Evolutionary conservation across 345 rosid genomes (phyloP).

Genomic region (Tarenaya hassleriana): DNA sequence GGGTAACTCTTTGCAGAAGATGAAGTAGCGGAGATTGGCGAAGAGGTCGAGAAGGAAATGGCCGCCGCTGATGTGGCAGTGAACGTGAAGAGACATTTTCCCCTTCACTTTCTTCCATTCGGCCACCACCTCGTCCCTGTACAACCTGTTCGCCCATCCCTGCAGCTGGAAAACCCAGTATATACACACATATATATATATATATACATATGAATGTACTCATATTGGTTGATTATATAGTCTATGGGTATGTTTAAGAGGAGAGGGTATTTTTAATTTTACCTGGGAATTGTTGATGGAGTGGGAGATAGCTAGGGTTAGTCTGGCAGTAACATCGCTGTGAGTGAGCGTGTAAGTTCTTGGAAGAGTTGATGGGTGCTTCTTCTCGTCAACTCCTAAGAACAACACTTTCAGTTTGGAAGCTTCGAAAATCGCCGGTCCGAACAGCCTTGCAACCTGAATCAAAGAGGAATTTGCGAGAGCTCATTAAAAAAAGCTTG

Average conservation of each 20-base stretch:
- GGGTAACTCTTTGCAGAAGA: constrained; percentile 81
- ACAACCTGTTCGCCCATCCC: constrained; percentile 78
- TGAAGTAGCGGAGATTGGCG: constrained; percentile 66
- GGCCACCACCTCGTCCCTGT: constrained; percentile 95
- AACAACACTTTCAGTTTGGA: constrained; percentile 86
- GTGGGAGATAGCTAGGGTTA: constrained; percentile 83
- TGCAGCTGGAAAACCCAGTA: constrained; percentile 72
- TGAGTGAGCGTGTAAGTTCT: constrained; percentile 94
- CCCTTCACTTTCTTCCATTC: constrained; percentile 97
- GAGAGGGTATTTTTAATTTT: no score
- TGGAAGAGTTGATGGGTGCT: constrained; percentile 81
- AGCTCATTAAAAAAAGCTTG: neutral
- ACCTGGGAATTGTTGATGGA: constrained; percentile 95
- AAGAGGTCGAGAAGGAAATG: constrained; percentile 66
- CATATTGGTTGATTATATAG: no score
- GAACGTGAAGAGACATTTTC: constrained; percentile 92
- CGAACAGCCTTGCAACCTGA: constrained; percentile 84
- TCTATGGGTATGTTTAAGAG: no score
- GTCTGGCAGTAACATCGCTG: constrained; percentile 78
- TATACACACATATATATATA: no score
- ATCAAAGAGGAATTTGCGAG: no score
- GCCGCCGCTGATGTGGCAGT: constrained; percentile 95
- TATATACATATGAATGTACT: no score
- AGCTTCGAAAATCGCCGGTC: constrained; percentile 90
- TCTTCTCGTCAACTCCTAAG: constrained; percentile 84